These are phyloP conservation scores for Pseudocercospora fuligena DNA, from an alignment of 2,329 filamentous ascomycete species.

Conservation along the genomic window DNA sequence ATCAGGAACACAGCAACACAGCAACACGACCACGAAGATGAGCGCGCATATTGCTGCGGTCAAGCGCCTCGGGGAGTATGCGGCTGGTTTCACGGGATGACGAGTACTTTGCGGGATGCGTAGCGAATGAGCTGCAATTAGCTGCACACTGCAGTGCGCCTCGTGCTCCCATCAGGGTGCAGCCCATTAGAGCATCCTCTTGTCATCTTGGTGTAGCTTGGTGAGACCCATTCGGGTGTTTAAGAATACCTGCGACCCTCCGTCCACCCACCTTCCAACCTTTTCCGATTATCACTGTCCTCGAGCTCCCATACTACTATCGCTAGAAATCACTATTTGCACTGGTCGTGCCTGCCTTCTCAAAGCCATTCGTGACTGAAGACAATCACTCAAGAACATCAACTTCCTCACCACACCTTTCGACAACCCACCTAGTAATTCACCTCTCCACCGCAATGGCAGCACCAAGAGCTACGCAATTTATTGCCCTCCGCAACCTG, in stretches of 20 bases:
- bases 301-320: slow-evolving; percentile 5
- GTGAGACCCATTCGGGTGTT: not conserved
- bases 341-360: slow-evolving; percentile 18
- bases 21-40: not conserved
- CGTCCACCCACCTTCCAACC: slow-evolving; percentile 2
- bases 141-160: not conserved
- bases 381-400: slow-evolving; percentile 6
- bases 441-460: slow-evolving; percentile 42
- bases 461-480: slow-evolving; percentile 48
- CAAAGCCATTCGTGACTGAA: not conserved
- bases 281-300: not conserved
- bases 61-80: not conserved
- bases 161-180: slow-evolving; percentile 9
- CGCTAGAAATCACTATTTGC: slow-evolving; percentile 1
- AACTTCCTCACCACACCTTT: not conserved
- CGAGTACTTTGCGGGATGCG: not conserved
- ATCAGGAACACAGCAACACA: not conserved
- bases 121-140: slow-evolving; percentile 1
- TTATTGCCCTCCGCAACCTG: slow-evolving; percentile 49
- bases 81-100: slow-evolving; percentile 1
- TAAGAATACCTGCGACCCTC: slow-evolving; percentile 11
- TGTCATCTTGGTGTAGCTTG: slow-evolving; percentile 14
- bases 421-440: not conserved
- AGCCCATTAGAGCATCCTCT: slow-evolving; percentile 4
- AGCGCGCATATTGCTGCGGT: not conserved